Evolutionary conservation across 75 land plant genomes (phyloP), one percentile per base, ranked within the genome.

Genomic region (Picea glauca): DNA sequence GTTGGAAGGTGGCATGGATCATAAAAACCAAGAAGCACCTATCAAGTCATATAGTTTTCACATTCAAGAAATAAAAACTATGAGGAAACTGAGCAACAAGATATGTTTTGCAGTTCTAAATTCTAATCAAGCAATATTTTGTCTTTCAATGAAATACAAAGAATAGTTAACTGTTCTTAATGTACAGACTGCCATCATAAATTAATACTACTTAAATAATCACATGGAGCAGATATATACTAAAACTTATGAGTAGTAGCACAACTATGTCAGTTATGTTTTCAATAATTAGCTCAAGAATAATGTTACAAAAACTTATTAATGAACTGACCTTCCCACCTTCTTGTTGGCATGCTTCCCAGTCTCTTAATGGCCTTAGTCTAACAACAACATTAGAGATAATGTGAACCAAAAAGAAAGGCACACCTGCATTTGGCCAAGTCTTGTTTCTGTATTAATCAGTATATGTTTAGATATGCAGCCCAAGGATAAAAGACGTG

Each of bases 21-120:
- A 89, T 98, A 98, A 79, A 98, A 98, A 9, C 92, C 98, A 85
- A 87, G 85, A 13, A 98, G 80, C 23, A 98, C 84, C 99, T 98
- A 96, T 80, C 59, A 75, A 73, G 18, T 67, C 38, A 62, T 57
- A 62, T 7, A 56, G 35, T 3, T 64, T 23, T 30, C 67, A 75
- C 15, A 35, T 23, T 50, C 57, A 75, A 59, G 62, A 18, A 74
- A 74, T 26, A 26, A 21, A 76, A 70, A 40, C 7, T 17, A 40
- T 43, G 74, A 20, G 8, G 21, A 68, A 43, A 70, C 50, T 40
- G 18, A 38, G 4, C 72, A 56, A 40, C 72, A 26, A 76, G 56
- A 50, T 9, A 50, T 50, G 56, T 50, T 50, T 9, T 50, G 56
- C 1, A 9, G 56, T 50, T 50, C 11, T 50, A 9, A 9, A 9